Conservation (phyloP, 2,329 filamentous ascomycete genomes). For the Elsinoe fawcettii region DNA sequence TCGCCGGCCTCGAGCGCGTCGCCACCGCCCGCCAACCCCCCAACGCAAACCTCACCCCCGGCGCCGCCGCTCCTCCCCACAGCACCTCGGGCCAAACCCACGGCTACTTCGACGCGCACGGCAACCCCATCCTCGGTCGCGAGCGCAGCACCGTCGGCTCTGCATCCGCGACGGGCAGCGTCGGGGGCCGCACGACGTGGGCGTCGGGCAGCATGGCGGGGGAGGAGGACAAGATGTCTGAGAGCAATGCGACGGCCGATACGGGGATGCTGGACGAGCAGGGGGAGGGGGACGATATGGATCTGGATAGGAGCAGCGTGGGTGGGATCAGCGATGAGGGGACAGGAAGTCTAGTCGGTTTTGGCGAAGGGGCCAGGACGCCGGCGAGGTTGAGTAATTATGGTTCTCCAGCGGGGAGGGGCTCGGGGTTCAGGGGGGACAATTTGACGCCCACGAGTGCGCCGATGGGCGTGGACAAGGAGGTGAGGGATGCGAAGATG, state of each 20-base stretch:
- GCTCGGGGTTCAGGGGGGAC: conserved; percentile 22
- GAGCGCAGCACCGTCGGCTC: conserved; percentile 85
- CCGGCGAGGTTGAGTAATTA: conserved; percentile 58
- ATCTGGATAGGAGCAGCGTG: conserved; percentile 50
- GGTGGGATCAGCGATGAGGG: conserved; percentile 82
- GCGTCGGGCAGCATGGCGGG: conserved; percentile 54
- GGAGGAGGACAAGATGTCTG: conserved; percentile 64
- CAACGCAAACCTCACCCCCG: conserved; percentile 40
- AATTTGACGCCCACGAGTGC: conserved; percentile 26
- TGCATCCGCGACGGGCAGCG: conserved; percentile 76
- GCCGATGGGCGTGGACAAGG: conserved; percentile 18
- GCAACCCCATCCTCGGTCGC: conserved; percentile 55
- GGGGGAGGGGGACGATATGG: conserved; percentile 27
- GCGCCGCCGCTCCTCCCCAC: conserved; percentile 36
- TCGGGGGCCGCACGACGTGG: conserved; percentile 62
- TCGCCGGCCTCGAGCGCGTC: conserved; percentile 84
- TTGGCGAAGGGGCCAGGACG: conserved; percentile 75
- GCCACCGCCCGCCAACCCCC: conserved; percentile 57
- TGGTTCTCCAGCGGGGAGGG: conserved; percentile 56
- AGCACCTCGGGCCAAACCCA: conserved; percentile 16
- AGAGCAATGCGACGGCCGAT: conserved; percentile 25
- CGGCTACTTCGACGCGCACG: conserved; percentile 76
- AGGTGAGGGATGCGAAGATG: conserved; percentile 35
- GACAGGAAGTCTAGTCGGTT: conserved; percentile 76
- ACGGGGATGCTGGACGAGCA: conserved; percentile 3